phyloP scores from a whole-genome alignment of 2,329 filamentous ascomycete genomes.

The Podosphaera xanthii region DNA sequence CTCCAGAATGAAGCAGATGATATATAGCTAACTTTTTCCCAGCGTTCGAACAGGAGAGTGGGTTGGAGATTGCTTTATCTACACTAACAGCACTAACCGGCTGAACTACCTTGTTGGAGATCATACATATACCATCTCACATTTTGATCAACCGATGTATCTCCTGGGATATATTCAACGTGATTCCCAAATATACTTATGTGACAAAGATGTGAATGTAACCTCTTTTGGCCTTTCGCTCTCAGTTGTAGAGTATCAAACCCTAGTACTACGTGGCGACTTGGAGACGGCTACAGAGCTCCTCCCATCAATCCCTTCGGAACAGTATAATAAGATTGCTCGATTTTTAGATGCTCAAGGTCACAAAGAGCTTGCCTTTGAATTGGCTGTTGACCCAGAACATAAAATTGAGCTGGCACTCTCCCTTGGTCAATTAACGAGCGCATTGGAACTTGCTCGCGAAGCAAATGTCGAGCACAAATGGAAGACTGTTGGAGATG shows the following conservation, averaged over 20 bases:
- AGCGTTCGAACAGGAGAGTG: conserved; percentile 86
- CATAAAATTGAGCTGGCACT: conserved; percentile 91
- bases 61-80: conserved; percentile 98
- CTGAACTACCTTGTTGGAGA: conserved; percentile 95
- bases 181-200: conserved; percentile 84
- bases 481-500: conserved; percentile 94
- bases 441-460: conserved; percentile 64
- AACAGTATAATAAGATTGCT: conserved; percentile 95
- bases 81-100: conserved; percentile 90
- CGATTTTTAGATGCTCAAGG: conserved; percentile 93
- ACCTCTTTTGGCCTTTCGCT: conserved; percentile 81
- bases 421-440: conserved; percentile 58
- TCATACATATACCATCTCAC: conserved; percentile 90
- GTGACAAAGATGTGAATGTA: conserved; percentile 84
- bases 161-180: conserved; percentile 84
- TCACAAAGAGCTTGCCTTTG: conserved; percentile 83
- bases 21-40: conserved; percentile 8
- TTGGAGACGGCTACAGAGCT: conserved; percentile 79
- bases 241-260: conserved; percentile 90
- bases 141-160: conserved; percentile 92
- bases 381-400: conserved; percentile 83
- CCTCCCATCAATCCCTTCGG: conserved; percentile 61
- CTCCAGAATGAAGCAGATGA: conserved; percentile 7
- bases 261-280: conserved; percentile 76
- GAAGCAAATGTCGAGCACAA: conserved; percentile 81